Base-by-base conservation (phyloP, 1,284 basidiomycete species). In the Phaffia rhodozyma region DNA sequence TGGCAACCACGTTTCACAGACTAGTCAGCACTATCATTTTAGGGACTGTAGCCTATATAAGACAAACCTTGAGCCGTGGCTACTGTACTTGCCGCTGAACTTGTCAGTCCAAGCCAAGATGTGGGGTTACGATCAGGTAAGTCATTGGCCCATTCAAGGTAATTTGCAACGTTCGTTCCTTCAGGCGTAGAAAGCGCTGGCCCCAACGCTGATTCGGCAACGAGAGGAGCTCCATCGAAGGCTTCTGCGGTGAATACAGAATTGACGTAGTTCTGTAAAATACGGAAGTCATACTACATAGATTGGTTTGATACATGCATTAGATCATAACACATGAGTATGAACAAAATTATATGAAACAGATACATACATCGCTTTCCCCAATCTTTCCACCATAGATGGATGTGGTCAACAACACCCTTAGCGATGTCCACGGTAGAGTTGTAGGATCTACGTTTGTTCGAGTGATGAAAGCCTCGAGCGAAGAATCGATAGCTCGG, bases 401-500 rank as follows among this genome's bases (percentile, higher is more conserved):
- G 1, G 91, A 91, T 74, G 96, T 89, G 73, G 93, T 96, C 77
- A 97, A 82, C 60, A 97, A 81, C 0, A 86, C 88, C 49, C 90
- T 81, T 25, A 97, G 79, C 6, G 93, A 92, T 68, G 87, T 85
- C 92, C 92, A 97, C 3, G 93, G 93, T 62, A 97, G 91, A 6
- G 81, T 80, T 0, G 83, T 86, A 2, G 93, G 93, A 72, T 96
- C 87, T 61, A 97, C 82, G 71, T 97, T 96, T 0, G 91, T 82
- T 67, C 86, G 83, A 27, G 91, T 89, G 1, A 91, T 86, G 58
- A 87, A 80, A 0, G 82, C 76, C 62, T 80, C 82, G 61, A 96
- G 80, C 91, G 92, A 97, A 1, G 84, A 80, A 72, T 96, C 91
- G 72, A 97, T 94, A 16, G 89, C 93, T 56, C 82, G 82, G 74